Conservation (phyloP, 2,329 filamentous ascomycete genomes). For the Pestalotiopsis sp. region DNA sequence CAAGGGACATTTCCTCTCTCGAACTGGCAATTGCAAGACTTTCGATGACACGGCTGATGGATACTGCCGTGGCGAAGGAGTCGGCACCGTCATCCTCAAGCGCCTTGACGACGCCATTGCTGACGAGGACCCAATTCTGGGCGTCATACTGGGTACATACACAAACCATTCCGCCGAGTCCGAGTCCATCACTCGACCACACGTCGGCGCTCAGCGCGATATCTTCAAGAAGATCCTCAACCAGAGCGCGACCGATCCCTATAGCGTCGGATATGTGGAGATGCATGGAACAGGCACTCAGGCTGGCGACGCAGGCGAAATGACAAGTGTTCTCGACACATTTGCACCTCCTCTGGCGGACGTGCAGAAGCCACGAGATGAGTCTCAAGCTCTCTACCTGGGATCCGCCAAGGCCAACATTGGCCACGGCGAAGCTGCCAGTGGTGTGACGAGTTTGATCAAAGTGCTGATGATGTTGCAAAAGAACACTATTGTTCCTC, state of each 20-base stretch:
- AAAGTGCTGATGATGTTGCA: slow-evolving; percentile 27
- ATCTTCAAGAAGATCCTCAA: slow-evolving; percentile 61
- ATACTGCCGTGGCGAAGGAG: slow-evolving; percentile 36
- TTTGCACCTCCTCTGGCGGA: slow-evolving; percentile 51
- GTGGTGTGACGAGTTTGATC: slow-evolving; percentile 27
- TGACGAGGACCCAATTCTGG: slow-evolving; percentile 43
- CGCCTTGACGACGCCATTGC: slow-evolving; percentile 21
- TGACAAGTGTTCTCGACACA: slow-evolving; percentile 60
- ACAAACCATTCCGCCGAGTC: slow-evolving; percentile 67
- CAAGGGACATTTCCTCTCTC: slow-evolving; percentile 64
- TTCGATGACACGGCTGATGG: slow-evolving; percentile 49
- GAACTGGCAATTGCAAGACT: slow-evolving; percentile 44
- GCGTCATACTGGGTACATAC: slow-evolving; percentile 60
- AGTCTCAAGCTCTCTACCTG: slow-evolving; percentile 43
- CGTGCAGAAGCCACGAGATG: slow-evolving; percentile 24
- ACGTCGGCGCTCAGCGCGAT: slow-evolving; percentile 62
- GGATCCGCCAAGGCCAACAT: slow-evolving; percentile 51
- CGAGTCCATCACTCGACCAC: slow-evolving; percentile 64
- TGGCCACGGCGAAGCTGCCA: slow-evolving; percentile 45
- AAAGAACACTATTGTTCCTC: slow-evolving; percentile 42
- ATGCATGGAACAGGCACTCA: slow-evolving; percentile 74
- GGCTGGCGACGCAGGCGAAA: slow-evolving; percentile 69
- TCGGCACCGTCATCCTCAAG: slow-evolving; percentile 23
- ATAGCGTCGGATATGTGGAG: slow-evolving; percentile 63
- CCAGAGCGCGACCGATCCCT: slow-evolving; percentile 56